Evolutionary conservation across 208 protist genomes (phyloP).

Genomic region (Acanthamoeba comandoni): DNA sequence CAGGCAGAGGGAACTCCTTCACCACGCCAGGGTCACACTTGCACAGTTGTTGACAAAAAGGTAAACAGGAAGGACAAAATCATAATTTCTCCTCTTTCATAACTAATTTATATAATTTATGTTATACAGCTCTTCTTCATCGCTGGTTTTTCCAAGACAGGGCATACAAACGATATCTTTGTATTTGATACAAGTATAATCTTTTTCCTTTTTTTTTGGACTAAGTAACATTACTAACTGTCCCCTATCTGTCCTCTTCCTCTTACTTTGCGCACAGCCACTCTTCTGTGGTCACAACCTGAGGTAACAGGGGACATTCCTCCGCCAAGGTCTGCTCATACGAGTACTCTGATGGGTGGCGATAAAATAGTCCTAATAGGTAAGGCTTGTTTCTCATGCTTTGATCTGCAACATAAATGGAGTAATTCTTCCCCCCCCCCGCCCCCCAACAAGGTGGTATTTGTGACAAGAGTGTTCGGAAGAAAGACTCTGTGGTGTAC

Average conservation of each 20-base stretch:
- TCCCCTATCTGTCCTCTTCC: not conserved
- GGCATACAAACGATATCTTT: slow-evolving; percentile 10
- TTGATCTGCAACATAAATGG: too few relatives aligned
- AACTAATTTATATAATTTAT: too few relatives aligned
- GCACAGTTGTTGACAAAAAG: slow-evolving; percentile 38
- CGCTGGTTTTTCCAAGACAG: slow-evolving; percentile 15
- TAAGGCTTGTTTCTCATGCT: not conserved
- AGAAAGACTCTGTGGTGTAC: not conserved
- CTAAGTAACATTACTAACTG: not conserved
- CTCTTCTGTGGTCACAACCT: slow-evolving; percentile 23
- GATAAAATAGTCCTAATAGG: slow-evolving; percentile 30
- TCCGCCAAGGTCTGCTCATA: slow-evolving; percentile 21
- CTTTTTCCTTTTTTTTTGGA: not conserved
- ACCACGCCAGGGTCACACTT: slow-evolving; percentile 57
- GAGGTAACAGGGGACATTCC: slow-evolving; percentile 32
- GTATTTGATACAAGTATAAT: slow-evolving; percentile 31
- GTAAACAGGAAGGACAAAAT: too few relatives aligned
- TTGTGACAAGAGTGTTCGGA: too few relatives aligned
- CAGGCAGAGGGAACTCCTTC: not conserved
- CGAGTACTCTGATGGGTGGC: slow-evolving; percentile 27
- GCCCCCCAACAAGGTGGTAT: too few relatives aligned
- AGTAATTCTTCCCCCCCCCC: too few relatives aligned
- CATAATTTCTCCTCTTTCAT: too few relatives aligned
- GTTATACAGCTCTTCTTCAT: slow-evolving; percentile 48
- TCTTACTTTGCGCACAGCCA: not conserved